Percentiles rank a stretch among this genome's conserved stretches.
Conservation (phyloP, 2,329 filamentous ascomycete genomes). For the Lecanicillium sp. region DNA sequence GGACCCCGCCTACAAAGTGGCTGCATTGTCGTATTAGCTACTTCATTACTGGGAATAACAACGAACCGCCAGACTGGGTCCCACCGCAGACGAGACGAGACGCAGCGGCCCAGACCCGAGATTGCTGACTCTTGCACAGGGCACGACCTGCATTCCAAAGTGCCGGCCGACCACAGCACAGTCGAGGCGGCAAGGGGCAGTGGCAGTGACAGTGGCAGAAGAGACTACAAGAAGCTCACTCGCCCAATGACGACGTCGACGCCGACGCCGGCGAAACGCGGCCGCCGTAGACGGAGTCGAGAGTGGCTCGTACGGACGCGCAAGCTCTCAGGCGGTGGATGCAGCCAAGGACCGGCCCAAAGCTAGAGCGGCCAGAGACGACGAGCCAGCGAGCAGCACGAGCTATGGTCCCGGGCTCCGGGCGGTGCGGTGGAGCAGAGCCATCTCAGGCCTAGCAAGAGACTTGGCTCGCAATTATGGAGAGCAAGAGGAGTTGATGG, state of each 20-base stretch:
- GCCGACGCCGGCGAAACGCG: not conserved
- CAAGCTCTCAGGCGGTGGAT: conserved; percentile 9
- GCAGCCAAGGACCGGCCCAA: not conserved
- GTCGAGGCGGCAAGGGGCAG: not conserved
- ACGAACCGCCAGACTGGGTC: not conserved
- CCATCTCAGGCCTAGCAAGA: conserved; percentile 9
- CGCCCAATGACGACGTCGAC: not conserved
- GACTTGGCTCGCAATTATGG: conserved; percentile 5
- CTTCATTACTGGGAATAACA: not conserved
- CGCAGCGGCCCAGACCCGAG: not conserved
- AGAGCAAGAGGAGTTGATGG: not conserved
- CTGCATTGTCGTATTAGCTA: no score
- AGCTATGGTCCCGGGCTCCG: conserved; percentile 12
- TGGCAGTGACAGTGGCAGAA: not conserved
- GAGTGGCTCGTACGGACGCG: conserved; percentile 5
- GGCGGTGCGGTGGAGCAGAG: not conserved
- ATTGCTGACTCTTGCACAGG: conserved; percentile 1
- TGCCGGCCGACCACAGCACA: no score
- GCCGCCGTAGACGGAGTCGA: not conserved
- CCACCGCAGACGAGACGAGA: not conserved
- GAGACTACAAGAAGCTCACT: not conserved
- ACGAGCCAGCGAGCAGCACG: not conserved
- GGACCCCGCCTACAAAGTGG: no score
- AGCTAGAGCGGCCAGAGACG: not conserved
- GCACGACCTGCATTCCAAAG: not conserved